phyloP scores from a whole-genome alignment of 257 asterid genomes.

The Solanum lycopersicoides region DNA sequence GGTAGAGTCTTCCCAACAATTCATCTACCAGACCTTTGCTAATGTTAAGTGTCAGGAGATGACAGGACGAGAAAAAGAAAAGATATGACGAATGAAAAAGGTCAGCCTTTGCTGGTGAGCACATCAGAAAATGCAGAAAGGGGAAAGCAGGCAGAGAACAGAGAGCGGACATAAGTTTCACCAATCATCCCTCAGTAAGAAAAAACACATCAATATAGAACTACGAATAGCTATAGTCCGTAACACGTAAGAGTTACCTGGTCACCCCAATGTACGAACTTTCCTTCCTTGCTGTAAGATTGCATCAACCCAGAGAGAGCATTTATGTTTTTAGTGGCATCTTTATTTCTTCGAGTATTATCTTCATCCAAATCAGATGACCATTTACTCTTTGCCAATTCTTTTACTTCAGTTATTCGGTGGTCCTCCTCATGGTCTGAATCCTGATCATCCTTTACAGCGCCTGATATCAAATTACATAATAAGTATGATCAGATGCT shows the following conservation, averaged over 20 bases:
- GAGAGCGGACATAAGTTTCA: background rate
- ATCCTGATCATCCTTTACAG: slow-evolving; percentile 27
- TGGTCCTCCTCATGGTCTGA: slow-evolving; percentile 30
- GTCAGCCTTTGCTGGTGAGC: background rate
- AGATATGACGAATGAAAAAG: background rate
- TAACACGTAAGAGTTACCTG: slow-evolving; percentile 45
- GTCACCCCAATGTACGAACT: slow-evolving; percentile 95
- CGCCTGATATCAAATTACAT: slow-evolving; percentile 19
- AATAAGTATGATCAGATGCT: background rate
- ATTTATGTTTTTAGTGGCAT: slow-evolving; percentile 23
- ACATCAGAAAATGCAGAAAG: background rate
- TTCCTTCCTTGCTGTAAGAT: slow-evolving; percentile 75
- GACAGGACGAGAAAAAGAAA: background rate
- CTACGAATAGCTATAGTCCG: background rate
- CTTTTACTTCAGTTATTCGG: slow-evolving; percentile 52
- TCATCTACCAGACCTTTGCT: background rate
- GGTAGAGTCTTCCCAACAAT: background rate
- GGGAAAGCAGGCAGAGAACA: background rate
- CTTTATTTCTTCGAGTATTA: slow-evolving; percentile 29
- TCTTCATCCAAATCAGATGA: slow-evolving; percentile 79
- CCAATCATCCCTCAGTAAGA: background rate
- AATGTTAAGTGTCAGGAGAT: background rate
- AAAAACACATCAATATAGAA: background rate
- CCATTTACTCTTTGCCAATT: slow-evolving; percentile 91
- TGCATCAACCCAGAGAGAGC: slow-evolving; percentile 38